phyloP scores from a whole-genome alignment of 2,329 filamentous ascomycete species.

The Aspergillus fumigatiaffinis region DNA sequence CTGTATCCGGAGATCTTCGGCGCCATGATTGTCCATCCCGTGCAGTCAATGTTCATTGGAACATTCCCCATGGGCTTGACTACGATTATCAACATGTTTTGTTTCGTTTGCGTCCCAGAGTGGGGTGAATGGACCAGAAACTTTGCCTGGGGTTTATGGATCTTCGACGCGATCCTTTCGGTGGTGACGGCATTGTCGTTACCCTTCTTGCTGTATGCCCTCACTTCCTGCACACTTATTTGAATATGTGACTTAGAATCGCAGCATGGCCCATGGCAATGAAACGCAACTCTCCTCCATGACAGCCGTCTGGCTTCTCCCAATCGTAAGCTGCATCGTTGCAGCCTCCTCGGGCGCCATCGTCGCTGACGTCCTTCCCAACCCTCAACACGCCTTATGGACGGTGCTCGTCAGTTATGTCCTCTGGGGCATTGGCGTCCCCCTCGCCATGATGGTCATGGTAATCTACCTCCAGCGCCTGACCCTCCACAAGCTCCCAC shows the following conservation, averaged over 20 bases:
- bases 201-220: slow-evolving; percentile 53
- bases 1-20: slow-evolving; percentile 64
- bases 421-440: slow-evolving; percentile 65
- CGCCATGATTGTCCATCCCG: slow-evolving; percentile 63
- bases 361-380: slow-evolving; percentile 56
- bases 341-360: slow-evolving; percentile 62
- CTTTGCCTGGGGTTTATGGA: slow-evolving; percentile 57
- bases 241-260: neutral
- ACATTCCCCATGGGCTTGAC: slow-evolving; percentile 67
- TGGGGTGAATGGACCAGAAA: slow-evolving; percentile 58
- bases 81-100: slow-evolving; percentile 64
- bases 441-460: slow-evolving; percentile 60
- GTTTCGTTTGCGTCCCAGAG: slow-evolving; percentile 55
- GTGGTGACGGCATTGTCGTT: slow-evolving; percentile 53
- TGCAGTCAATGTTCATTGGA: slow-evolving; percentile 65
- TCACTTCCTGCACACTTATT: neutral
- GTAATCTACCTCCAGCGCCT: slow-evolving; percentile 68
- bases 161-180: slow-evolving; percentile 53
- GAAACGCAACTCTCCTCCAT: slow-evolving; percentile 50
- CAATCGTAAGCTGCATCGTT: slow-evolving; percentile 65
- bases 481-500: slow-evolving; percentile 64
- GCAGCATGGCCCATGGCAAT: slow-evolving; percentile 21
- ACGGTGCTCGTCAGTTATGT: slow-evolving; percentile 64
- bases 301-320: slow-evolving; percentile 64
- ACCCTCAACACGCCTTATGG: slow-evolving; percentile 54